Evolutionary conservation across 78 protist species (phyloP), one percentile per base, ranked within the genome.

Genomic region (Diacronema lutheri): DNA sequence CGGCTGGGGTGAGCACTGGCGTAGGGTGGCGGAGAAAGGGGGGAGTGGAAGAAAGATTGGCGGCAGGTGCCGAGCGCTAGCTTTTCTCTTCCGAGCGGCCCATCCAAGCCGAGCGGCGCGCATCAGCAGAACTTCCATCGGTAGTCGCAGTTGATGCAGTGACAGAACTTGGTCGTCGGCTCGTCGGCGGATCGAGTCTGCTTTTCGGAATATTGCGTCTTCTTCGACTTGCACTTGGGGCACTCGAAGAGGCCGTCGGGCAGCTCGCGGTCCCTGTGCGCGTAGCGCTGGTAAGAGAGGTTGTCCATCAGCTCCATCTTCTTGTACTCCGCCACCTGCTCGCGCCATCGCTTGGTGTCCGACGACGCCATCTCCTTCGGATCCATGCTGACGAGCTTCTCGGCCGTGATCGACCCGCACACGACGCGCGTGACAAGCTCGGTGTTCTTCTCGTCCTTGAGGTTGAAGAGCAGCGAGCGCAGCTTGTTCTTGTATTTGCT

Each of bases 151-250:
- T 41, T 21, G 20, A 0, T 41, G 79, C 79, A 71, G 29, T 20
- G 14, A 58, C 79, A 71, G 50, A 38, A 38, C 21, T 71, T 71
- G 58, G 79, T 71, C 10, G 79, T 71, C 38, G 79, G 79, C 57
- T 71, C 79, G 33, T 71, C 79, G 1, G 79, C 79, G 5, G 79
- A 71, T n/a, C 79, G 55, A 12, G 79, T 71, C 58, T 71, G 79
- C 79, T 38, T 56, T 35, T 71, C 58, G 13, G 21, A 14, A 21
- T 40, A 40, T 26, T 25, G 23, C 25, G 79, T 69, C 77, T 69
- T 69, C 58, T 38, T 40, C 35, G 26, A 1, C 35, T 19, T 6
- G 35, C 56, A 71, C 37, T 41, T 38, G 1, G 79, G 79, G 57
- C 79, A 41, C 58, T 40, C 16, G 19, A 41, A 56, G 79, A 41